Conservation (phyloP, 108 stramenopile species). For the Nitzschia sp. region DNA sequence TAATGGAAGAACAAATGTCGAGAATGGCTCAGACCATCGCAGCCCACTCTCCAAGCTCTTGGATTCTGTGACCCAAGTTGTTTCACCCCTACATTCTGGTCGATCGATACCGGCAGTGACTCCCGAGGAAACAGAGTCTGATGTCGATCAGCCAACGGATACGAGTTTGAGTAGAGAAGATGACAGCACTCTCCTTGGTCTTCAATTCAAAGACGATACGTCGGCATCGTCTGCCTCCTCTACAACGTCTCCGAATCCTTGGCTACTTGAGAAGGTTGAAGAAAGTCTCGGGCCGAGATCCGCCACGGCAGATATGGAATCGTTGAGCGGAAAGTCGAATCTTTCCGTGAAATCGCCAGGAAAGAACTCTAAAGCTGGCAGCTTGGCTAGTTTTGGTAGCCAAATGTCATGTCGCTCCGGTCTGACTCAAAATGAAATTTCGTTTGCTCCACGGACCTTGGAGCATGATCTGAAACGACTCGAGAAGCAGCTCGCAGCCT, state of each 20-base stretch:
- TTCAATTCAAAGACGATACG: constrained; percentile 25
- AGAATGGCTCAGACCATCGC: neutral
- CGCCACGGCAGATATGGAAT: constrained; percentile 76
- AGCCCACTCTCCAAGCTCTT: constrained; percentile 26
- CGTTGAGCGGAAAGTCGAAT: constrained; percentile 69
- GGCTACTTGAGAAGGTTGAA: constrained; percentile 80
- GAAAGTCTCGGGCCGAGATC: constrained; percentile 78
- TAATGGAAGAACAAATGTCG: neutral
- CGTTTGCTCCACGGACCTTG: constrained; percentile 13
- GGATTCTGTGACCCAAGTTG: constrained; percentile 15
- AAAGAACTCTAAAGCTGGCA: neutral
- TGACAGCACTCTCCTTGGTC: constrained; percentile 19
- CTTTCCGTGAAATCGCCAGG: constrained; percentile 12
- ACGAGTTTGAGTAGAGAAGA: constrained; percentile 9
- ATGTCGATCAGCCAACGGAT: neutral
- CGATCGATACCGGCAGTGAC: constrained; percentile 10
- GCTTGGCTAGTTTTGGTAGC: constrained; percentile 9
- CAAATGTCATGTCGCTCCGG: neutral
- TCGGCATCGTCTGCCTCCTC: constrained; percentile 22
- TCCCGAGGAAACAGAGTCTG: constrained; percentile 18
- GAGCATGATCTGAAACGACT: constrained; percentile 36
- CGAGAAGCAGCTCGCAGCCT: constrained; percentile 36
- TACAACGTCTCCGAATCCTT: constrained; percentile 54
- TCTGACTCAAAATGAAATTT: constrained; percentile 5
- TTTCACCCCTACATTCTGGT: neutral